Percentiles rank a stretch among this genome's conserved stretches.
These are phyloP conservation scores for Akanthomyces dipterigenus DNA, from an alignment of 2,329 filamentous ascomycete genomes.

Conservation along the genomic window DNA sequence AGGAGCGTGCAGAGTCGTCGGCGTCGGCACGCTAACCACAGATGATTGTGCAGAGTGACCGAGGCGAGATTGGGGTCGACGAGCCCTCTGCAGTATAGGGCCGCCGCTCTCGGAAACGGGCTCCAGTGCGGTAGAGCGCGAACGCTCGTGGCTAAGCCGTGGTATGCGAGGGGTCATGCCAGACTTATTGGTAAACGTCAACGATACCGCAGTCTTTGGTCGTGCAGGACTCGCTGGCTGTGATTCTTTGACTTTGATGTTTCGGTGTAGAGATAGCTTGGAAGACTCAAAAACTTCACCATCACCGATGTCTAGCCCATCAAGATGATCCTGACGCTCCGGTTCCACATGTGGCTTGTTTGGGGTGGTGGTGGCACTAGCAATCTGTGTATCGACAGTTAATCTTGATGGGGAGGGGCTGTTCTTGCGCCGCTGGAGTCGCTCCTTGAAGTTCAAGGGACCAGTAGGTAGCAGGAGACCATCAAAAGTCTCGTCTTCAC, in stretches of 20 bases:
- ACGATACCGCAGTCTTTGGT: slow-evolving; percentile 68
- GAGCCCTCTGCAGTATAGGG: slow-evolving; percentile 52
- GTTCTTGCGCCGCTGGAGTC: slow-evolving; percentile 64
- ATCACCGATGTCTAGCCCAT: slow-evolving; percentile 79
- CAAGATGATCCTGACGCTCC: slow-evolving; percentile 71
- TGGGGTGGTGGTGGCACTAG: slow-evolving; percentile 14
- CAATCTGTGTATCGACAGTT: slow-evolving; percentile 28
- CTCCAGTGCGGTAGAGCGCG: slow-evolving; percentile 68
- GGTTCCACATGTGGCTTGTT: slow-evolving; percentile 31
- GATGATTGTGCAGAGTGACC: slow-evolving; percentile 66
- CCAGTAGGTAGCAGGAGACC: slow-evolving; percentile 81
- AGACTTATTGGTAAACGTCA: slow-evolving; percentile 87
- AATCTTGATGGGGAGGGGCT: slow-evolving; percentile 49
- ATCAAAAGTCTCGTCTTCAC: slow-evolving; percentile 86
- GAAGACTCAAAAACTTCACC: slow-evolving; percentile 73
- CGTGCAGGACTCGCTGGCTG: slow-evolving; percentile 63
- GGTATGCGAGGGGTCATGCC: slow-evolving; percentile 65
- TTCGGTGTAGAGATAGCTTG: slow-evolving; percentile 81
- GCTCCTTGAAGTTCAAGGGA: slow-evolving; percentile 74
- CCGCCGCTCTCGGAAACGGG: slow-evolving; percentile 87
- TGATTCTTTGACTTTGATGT: slow-evolving; percentile 77
- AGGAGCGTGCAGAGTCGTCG: slow-evolving; percentile 49
- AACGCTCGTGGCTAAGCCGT: slow-evolving; percentile 65
- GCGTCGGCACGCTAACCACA: slow-evolving; percentile 54
- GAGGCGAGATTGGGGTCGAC: slow-evolving; percentile 60